Conservation (phyloP, 1,139 yeast species). For the Spathaspora sp. region DNA sequence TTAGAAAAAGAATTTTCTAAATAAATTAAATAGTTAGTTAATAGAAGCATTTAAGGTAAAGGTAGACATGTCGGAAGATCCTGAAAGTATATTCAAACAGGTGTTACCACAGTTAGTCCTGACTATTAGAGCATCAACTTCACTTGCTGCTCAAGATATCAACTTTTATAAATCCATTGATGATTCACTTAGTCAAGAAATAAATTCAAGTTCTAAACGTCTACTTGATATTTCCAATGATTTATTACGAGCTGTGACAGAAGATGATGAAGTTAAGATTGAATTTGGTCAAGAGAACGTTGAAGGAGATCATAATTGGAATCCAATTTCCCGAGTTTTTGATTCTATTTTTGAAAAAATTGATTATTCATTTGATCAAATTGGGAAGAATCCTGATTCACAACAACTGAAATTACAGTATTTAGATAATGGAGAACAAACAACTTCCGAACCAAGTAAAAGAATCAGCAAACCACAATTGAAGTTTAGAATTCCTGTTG, state of each 20-base stretch:
- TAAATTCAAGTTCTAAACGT: slow-evolving; percentile 43
- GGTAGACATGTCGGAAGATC: slow-evolving; percentile 2
- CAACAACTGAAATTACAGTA: slow-evolving; percentile 9
- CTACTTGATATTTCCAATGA: slow-evolving; percentile 55
- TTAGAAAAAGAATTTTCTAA: neutral
- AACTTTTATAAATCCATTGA: slow-evolving; percentile 75
- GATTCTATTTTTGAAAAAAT: slow-evolving; percentile 76
- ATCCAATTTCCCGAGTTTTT: slow-evolving; percentile 55
- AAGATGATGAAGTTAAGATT: slow-evolving; percentile 22
- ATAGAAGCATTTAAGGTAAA: neutral
- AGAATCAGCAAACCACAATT: slow-evolving; percentile 72
- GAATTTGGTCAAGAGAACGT: slow-evolving; percentile 40
- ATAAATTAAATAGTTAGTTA: no score
- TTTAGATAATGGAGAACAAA: slow-evolving; percentile 14
- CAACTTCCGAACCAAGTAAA: slow-evolving; percentile 23
- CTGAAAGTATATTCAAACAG: slow-evolving; percentile 19
- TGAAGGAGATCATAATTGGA: slow-evolving; percentile 51
- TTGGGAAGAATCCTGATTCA: slow-evolving; percentile 11
- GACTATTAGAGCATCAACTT: slow-evolving; percentile 67
- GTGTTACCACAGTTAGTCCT: slow-evolving; percentile 46
- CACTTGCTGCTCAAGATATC: slow-evolving; percentile 79
- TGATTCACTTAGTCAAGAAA: slow-evolving; percentile 38
- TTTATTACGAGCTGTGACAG: slow-evolving; percentile 38
- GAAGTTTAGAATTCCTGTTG: slow-evolving; percentile 55
- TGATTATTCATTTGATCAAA: slow-evolving; percentile 57